Evolutionary conservation across 352 stramenopile species (phyloP), one percentile per base, ranked within the genome.

Genomic region (Globisporangium middletonii): DNA sequence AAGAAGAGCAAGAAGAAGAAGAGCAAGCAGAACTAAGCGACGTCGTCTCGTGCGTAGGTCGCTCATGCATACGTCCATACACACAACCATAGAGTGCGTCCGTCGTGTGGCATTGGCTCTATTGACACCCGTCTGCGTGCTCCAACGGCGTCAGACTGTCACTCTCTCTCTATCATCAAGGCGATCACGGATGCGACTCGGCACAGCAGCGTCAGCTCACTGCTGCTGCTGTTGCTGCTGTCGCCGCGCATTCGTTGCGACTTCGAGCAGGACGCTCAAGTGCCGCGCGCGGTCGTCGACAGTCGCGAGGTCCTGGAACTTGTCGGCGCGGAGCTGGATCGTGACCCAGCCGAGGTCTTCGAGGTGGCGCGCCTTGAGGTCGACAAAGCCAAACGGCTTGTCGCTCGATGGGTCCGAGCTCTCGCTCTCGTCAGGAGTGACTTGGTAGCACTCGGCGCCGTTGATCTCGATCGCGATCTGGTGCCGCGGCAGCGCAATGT

Each of bases 391-490:
- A 6, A 88, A 75, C 6, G 69, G 69, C 42, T 73, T 80, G 18
- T 76, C 69, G 19, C 3, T 48, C 18, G 18, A 4, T 4, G 7
- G 19, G 19, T 75, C 63, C 43, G 50, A 38, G 19, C 27, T 46
- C n/a, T 47, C 27, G 3, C 13, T 52, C 9, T 54, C 50, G 19
- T 78, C 64, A 9, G 16, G 43, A 5, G 69, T 53, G 18, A 71
- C 68, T 53, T 80, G 68, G 55, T 88, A 90, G 37, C 72, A 75
- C 27, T 77, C 68, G 8, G 69, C 60, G 15, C 63, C 59, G 42
- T 89, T 88, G 57, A 91, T 69, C 43, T 91, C 81, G 37, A 91
- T 82, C 12, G 65, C 81, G 52, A 91, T 81, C 37, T 72, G 75
- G 47, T 82, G 75, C 54, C 57, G 72, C 2, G 64, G 64, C 28